Evolutionary conservation across 441 rosid species (phyloP), one percentile per base, ranked within the genome.

Genomic region (Populus hybrid): DNA sequence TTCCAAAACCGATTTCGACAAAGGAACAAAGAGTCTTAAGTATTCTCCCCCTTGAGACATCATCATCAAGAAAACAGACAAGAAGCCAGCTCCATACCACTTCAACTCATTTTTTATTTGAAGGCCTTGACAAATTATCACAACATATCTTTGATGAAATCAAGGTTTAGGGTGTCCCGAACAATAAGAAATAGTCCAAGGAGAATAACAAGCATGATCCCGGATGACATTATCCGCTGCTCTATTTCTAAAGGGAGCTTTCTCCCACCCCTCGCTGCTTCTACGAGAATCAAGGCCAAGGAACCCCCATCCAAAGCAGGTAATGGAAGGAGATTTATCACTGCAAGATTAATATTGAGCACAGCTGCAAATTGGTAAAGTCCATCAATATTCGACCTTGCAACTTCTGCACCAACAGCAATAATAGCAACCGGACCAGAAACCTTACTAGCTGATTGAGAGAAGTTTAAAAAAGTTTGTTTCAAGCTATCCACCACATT

Each of bases 251-350:
- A 79, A 28, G 98, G 98, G 69, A 95, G 91, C 86, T 95, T 95
- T 83, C 87, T 89, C 40, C 97, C 97, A 23, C 98, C 98, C 76
- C 98, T 79, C 42, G 85, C 94, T 1, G 94, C 98, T 86, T 95
- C 98, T 73, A 93, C 16, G 50, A 92, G 85, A 75, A 93, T 89
- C 79, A 92, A 81, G 74, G 98, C 99, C 83, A 93, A 78, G 1
- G 97, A 84, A n/a, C 99, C 98, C 2, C 99, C 99, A 75, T 95
- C 99, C 2, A 95, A 82, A 75, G 99, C 99, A 78, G 99, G 99
- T 77, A 95, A 86, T 19, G 99, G 99, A 76, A 93, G 91, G 74
- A 93, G 94, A 73, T 95, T 95, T 76, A 93, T 92, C 72, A 93
- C 92, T 0, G 99, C 99, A 76, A 95, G 97, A 78, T 95, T 93